Conservation (phyloP, 2,329 filamentous ascomycete genomes). For the Dendryphion nanum region DNA sequence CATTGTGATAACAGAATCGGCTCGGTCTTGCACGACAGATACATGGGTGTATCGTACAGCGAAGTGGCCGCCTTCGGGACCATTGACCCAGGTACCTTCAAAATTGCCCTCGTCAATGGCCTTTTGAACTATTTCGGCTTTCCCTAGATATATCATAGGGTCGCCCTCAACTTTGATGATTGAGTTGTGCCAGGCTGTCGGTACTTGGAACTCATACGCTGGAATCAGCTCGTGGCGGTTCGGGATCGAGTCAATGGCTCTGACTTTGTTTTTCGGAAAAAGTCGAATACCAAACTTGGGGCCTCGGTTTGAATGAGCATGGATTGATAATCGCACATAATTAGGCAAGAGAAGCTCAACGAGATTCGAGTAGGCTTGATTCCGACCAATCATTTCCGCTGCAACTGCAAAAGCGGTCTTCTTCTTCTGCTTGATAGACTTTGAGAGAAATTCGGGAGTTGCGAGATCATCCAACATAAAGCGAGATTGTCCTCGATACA, state of each 20-base stretch:
- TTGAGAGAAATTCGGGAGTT: conserved; percentile 19
- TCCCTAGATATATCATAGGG: conserved; percentile 24
- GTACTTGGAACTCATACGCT: conserved; percentile 35
- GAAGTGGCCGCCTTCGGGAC: conserved; percentile 25
- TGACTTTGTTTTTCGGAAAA: conserved; percentile 33
- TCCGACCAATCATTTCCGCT: conserved; percentile 41
- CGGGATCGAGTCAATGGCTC: conserved; percentile 34
- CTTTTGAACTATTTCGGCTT: conserved; percentile 23
- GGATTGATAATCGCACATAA: conserved; percentile 49
- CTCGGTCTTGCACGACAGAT: too few species aligned
- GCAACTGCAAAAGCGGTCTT: conserved; percentile 35
- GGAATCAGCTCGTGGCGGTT: conserved; percentile 21
- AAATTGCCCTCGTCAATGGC: conserved; percentile 20
- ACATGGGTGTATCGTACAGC: neutral
- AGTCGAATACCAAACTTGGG: conserved; percentile 47
- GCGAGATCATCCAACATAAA: conserved; percentile 41
- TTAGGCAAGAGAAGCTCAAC: conserved; percentile 47
- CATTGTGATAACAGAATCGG: too few species aligned
- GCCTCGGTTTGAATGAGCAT: conserved; percentile 44
- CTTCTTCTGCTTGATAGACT: conserved; percentile 32
- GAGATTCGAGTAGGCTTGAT: conserved; percentile 50
- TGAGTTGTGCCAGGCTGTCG: conserved; percentile 47
- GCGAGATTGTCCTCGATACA: conserved; percentile 37
- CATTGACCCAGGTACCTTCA: conserved; percentile 25
- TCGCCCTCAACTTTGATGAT: conserved; percentile 36